phyloP scores from a whole-genome alignment of 768 basidiomycete species.

The Leccinum aurantiacum region DNA sequence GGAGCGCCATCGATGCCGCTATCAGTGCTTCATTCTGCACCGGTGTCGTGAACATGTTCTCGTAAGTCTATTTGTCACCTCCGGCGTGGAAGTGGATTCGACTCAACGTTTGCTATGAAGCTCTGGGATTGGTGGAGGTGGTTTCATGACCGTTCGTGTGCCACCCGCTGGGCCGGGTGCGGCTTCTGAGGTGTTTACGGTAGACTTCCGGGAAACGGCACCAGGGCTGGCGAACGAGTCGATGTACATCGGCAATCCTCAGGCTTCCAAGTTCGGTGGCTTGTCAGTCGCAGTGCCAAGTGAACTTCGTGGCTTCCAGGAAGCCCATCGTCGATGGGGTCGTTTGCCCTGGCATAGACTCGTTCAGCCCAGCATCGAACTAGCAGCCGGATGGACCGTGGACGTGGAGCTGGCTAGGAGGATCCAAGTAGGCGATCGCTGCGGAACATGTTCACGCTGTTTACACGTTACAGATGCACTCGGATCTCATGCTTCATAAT shows the following conservation, averaged over 20 bases:
- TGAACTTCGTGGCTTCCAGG: conserved; percentile 84
- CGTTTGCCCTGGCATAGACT: conserved; percentile 74
- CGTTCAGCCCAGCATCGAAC: conserved; percentile 67
- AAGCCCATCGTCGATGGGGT: conserved; percentile 83
- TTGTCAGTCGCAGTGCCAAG: conserved; percentile 89
- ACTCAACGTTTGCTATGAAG: too few relatives aligned
- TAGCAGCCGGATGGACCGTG: conserved; percentile 82
- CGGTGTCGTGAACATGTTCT: too few relatives aligned
- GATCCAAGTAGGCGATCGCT: conserved; percentile 52
- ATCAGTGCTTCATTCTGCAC: too few relatives aligned
- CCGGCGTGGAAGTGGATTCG: too few relatives aligned
- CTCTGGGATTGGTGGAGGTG: too few relatives aligned
- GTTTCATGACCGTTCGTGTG: too few relatives aligned
- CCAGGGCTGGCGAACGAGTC: conserved; percentile 68
- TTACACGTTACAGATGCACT: conserved; percentile 37
- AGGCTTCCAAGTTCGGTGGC: conserved; percentile 67
- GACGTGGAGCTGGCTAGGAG: conserved; percentile 73
- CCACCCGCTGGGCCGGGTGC: too few relatives aligned
- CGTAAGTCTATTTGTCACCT: too few relatives aligned
- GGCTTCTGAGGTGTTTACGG: conserved; percentile 60
- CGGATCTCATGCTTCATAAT: conserved; percentile 58
- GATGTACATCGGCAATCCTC: conserved; percentile 69
- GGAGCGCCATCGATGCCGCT: too few relatives aligned
- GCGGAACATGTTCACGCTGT: background rate
- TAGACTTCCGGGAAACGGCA: conserved; percentile 90